Base-by-base conservation (phyloP, 495 filamentous ascomycete genomes). In the Tricharina praecox region DNA sequence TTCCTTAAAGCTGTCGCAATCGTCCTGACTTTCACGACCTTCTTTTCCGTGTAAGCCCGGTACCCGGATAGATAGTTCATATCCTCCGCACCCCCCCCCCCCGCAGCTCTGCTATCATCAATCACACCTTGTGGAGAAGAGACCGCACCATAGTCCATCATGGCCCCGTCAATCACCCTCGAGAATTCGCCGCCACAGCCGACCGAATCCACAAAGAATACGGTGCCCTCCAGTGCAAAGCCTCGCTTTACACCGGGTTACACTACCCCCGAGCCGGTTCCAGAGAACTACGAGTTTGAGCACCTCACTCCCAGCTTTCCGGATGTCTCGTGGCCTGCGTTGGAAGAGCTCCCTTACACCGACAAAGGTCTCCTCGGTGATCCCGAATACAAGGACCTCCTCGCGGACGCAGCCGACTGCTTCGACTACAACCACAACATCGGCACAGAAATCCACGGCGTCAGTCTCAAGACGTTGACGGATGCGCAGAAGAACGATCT, bases 401-500 rank as follows among this genome's bases (percentile, higher is more conserved):
- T 74, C 34, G 60, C 62, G 32, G 48, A 32, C 18, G 53, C 61
- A 37, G 50, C 63, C 16, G 53, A 63, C 16, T 45, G 58, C 46
- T 59, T 64, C 43, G 59, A 63, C 50, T 62, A 60, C 47, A 59
- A 58, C n/a, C 45, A 52, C 33, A 49, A 48, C 30, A 50, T 56
- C 45, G 47, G 82, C 45, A 85, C 79, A 0, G 81, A 85, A 55
- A 64, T 87, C 49, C 67, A 72, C 37, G 81, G 81, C 0, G 66
- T 85, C 8, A 71, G 82, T 53, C 73, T 87, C 8, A 70, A 74
- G 9, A 69, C 71, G 47, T 68, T 87, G 37, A 77, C 66, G 4
- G 73, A 82, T 52, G 68, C 67, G 0, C 79, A 83, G 54, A 81
- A 79, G 60, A 76, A 85, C 56, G 82, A 87, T 42, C 68, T 85